Percentiles rank a stretch among this genome's conserved stretches.
These are phyloP conservation scores for Asterionellopsis glacialis DNA, from an alignment of 108 stramenopile species.

Conservation along the genomic window DNA sequence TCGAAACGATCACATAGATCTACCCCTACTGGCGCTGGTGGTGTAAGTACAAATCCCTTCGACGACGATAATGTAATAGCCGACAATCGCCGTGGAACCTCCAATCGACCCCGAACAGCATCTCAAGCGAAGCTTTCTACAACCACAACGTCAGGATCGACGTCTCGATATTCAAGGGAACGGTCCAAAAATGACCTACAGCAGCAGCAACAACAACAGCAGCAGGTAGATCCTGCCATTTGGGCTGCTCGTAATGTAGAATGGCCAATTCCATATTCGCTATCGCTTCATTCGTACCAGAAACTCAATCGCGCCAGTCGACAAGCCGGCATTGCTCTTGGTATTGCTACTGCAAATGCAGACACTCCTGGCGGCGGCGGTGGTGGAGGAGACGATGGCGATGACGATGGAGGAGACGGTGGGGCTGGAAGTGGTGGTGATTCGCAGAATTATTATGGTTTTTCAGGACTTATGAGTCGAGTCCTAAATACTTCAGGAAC, in stretches of 20 bases:
- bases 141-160: no score
- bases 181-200: no score
- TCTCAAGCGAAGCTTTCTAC: no score
- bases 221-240: conserved; percentile 43
- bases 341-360: conserved; percentile 1
- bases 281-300: conserved; percentile 45
- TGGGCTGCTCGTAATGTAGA: conserved; percentile 77
- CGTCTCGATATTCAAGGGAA: no score
- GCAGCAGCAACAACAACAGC: no score
- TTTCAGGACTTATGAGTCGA: conserved; percentile 48
- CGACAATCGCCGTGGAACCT: no score
- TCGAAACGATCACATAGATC: no score
- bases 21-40: no score
- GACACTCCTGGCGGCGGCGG: background rate
- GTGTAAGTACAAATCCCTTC: background rate
- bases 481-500: conserved; percentile 32
- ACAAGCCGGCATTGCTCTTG: conserved; percentile 28
- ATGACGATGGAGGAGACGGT: background rate
- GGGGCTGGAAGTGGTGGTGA: background rate
- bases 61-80: background rate
- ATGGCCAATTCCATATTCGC: conserved; percentile 66
- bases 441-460: conserved; percentile 14
- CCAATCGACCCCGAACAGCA: no score
- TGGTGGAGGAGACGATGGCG: background rate
- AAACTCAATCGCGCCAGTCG: conserved; percentile 38